Conservation (phyloP, 2,329 filamentous ascomycete genomes). For the Neospermospora avenae region DNA sequence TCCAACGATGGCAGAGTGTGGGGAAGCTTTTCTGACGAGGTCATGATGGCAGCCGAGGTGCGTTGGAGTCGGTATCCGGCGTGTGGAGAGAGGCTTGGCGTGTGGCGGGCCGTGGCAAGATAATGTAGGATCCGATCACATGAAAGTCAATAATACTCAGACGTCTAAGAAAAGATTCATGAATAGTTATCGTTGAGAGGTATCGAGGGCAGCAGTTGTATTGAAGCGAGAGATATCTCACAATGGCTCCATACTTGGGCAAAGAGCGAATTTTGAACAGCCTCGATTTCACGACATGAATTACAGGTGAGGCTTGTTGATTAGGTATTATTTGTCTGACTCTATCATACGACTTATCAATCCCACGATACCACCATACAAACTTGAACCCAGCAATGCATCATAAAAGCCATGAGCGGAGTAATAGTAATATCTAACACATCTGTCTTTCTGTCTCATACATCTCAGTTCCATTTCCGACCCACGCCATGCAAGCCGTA, state of each 20-base stretch:
- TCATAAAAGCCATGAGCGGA: slow-evolving; percentile 23
- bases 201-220: no score
- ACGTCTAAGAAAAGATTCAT: no score
- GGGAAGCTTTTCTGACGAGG: background rate
- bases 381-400: slow-evolving; percentile 5
- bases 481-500: slow-evolving; percentile 3
- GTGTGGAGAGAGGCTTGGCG: background rate
- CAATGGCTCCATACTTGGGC: no score
- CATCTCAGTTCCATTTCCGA: slow-evolving; percentile 21
- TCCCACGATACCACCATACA: background rate
- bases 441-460: slow-evolving; percentile 10
- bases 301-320: no score
- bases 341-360: background rate
- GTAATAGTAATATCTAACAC: slow-evolving; percentile 5
- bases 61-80: background rate
- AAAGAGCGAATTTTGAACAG: no score
- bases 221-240: no score
- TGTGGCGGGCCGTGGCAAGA: background rate
- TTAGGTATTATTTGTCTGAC: no score
- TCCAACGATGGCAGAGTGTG: slow-evolving; percentile 1
- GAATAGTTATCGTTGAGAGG: no score
- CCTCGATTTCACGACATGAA: no score
- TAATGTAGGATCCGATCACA: background rate
- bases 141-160: no score
- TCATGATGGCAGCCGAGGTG: slow-evolving; percentile 1